These are phyloP conservation scores for Flaveria trinervia DNA, from an alignment of 129 eudicot species.

Conservation along the genomic window DNA sequence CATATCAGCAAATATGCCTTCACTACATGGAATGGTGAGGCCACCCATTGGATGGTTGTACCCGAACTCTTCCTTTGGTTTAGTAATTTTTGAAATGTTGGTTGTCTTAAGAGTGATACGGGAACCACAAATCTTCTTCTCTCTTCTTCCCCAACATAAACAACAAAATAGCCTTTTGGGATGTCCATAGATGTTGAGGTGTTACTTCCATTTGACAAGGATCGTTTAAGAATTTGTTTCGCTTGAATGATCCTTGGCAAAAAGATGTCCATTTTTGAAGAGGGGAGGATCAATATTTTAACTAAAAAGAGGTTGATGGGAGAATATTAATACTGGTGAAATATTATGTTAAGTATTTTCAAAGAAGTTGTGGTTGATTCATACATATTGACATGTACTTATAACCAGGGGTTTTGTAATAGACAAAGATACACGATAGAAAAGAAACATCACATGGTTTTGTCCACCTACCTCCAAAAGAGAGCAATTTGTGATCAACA, in stretches of 20 bases:
- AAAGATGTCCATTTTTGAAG: neutral
- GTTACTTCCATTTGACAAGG: neutral
- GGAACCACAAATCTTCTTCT: neutral
- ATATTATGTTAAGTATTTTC: neutral
- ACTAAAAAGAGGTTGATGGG: neutral
- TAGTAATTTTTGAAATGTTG: neutral
- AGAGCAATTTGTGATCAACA: too few species aligned
- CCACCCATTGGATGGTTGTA: slow-evolving; percentile 5
- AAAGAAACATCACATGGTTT: too few species aligned
- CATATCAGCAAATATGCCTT: neutral
- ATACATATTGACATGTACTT: neutral
- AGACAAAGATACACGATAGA: too few species aligned
- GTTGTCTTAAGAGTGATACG: neutral
- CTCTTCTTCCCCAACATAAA: neutral
- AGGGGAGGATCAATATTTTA: neutral
- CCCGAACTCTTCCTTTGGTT: neutral
- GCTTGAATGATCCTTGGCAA: neutral
- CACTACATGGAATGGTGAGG: slow-evolving; percentile 8
- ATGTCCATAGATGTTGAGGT: neutral
- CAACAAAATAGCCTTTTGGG: neutral
- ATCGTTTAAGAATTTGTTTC: neutral
- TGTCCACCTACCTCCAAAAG: too few species aligned
- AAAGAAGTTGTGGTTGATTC: neutral
- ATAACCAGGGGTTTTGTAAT: neutral
- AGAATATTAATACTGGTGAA: neutral